Evolutionary conservation across 73 alveolate species (phyloP).

Genomic region (Paramecium biaurelia): DNA sequence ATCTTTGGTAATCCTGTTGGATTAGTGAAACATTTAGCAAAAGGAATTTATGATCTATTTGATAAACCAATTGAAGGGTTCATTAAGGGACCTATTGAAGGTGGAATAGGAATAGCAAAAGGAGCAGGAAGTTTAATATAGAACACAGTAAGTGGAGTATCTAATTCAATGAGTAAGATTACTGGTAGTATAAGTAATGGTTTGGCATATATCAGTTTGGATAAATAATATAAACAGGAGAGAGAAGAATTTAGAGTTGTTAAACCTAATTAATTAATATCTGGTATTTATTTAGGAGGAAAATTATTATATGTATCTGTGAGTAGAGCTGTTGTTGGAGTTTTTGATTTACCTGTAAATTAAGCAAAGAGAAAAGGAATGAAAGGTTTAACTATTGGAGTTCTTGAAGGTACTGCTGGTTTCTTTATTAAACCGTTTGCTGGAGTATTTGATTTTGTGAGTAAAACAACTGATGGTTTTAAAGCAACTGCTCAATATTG

Average conservation of each 20-base stretch:
- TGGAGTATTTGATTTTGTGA: conserved; percentile 91
- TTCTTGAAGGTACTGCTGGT: conserved; percentile 95
- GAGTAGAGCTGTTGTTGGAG: conserved; percentile 91
- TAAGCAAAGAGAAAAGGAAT: conserved; percentile 86
- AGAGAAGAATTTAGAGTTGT: conserved; percentile 83
- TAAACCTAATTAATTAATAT: conserved; percentile 86
- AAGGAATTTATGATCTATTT: conserved; percentile 95
- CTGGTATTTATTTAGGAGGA: conserved; percentile 93
- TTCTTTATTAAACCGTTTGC: conserved; percentile 89
- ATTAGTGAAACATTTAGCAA: conserved; percentile 86
- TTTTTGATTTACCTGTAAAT: conserved; percentile 87
- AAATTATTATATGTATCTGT: conserved; percentile 68
- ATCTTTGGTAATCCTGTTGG: conserved; percentile 95
- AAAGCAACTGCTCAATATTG: conserved; percentile 79
- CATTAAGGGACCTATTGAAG: conserved; percentile 87
- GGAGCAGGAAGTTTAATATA: conserved; percentile 94
- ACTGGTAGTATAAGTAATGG: conserved; percentile 90
- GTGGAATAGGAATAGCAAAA: conserved; percentile 88
- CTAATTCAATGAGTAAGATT: conserved; percentile 86
- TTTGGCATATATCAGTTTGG: conserved; percentile 73
- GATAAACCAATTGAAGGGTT: conserved; percentile 95
- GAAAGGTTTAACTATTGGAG: conserved; percentile 91
- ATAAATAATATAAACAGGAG: conserved; percentile 82
- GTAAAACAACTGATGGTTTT: conserved; percentile 95
- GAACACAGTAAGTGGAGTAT: conserved; percentile 92